These are phyloP conservation scores for Umbelopsis sp. DNA, from an alignment of 371 early-diverging fungal genomes.

Conservation along the genomic window DNA sequence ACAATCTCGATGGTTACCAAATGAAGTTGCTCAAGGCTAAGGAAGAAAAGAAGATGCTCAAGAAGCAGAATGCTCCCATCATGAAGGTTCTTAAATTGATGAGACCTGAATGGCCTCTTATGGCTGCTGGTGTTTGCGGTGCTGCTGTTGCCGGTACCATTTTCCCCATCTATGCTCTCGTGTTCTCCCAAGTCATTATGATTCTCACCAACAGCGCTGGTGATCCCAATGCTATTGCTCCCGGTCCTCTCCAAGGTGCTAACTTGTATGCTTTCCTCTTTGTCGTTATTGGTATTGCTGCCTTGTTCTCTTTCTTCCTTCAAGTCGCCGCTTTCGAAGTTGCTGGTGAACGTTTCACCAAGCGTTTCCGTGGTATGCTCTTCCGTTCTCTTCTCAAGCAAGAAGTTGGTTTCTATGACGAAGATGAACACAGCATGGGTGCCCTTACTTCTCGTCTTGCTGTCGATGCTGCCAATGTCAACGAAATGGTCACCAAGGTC, in stretches of 20 bases:
- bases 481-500: conserved; percentile 70
- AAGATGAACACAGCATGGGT: conserved; percentile 81
- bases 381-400: conserved; percentile 74
- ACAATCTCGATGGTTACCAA: conserved; percentile 18
- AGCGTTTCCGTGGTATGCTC: conserved; percentile 57
- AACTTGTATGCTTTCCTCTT: conserved; percentile 83
- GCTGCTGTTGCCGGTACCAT: conserved; percentile 44
- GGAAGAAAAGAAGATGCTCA: conserved; percentile 31
- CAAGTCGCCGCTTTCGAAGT: conserved; percentile 48
- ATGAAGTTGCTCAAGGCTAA: conserved; percentile 26
- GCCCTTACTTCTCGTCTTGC: conserved; percentile 83
- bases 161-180: conserved; percentile 26
- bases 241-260: conserved; percentile 53
- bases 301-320: conserved; percentile 48
- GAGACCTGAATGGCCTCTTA: conserved; percentile 24
- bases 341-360: conserved; percentile 63
- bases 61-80: conserved; percentile 39
- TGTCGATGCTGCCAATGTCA: conserved; percentile 76
- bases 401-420: conserved; percentile 89
- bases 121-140: conserved; percentile 29
- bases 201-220: conserved; percentile 25
- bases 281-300: conserved; percentile 59
- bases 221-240: conserved; percentile 22
- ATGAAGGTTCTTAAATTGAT: conserved; percentile 24
- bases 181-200: conserved; percentile 37